Conservation (phyloP, 805 yeast genomes). For the Wickerhamomyces bisporus region DNA sequence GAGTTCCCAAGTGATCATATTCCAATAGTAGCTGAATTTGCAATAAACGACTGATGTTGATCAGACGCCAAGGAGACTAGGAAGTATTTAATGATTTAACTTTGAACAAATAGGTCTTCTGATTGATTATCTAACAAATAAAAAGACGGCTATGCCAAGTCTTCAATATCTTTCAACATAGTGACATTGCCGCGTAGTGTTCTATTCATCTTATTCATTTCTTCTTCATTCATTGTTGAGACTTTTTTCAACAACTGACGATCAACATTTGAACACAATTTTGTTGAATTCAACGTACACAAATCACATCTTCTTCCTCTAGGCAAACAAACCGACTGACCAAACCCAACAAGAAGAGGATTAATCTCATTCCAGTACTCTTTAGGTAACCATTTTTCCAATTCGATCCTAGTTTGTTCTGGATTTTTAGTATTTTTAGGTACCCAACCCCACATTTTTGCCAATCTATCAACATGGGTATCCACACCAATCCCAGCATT, state of each 20-base stretch:
- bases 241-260: constrained; percentile 29
- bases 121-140: too few relatives aligned
- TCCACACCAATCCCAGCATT: constrained; percentile 90
- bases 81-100: too few relatives aligned
- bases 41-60: constrained; percentile 7
- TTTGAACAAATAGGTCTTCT: too few relatives aligned
- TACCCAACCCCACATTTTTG: constrained; percentile 81
- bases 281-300: constrained; percentile 50
- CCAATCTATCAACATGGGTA: constrained; percentile 79
- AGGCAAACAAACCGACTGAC: constrained; percentile 81
- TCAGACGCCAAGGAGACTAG: too few relatives aligned
- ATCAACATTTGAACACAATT: constrained; percentile 56
- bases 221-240: constrained; percentile 7
- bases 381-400: constrained; percentile 71
- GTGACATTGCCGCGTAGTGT: constrained; percentile 43
- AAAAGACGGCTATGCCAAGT: constrained; percentile 13
- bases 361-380: constrained; percentile 81
- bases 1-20: constrained; percentile 44
- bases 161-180: constrained; percentile 32
- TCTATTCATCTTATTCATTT: constrained; percentile 35
- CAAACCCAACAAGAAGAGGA: constrained; percentile 87
- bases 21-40: constrained; percentile 23
- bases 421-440: constrained; percentile 50
- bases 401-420: constrained; percentile 61
- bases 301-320: constrained; percentile 65